Percentiles rank a stretch among this genome's conserved stretches.
phyloP scores from a whole-genome alignment of 139 green algal species.

The Microglena sp. region DNA sequence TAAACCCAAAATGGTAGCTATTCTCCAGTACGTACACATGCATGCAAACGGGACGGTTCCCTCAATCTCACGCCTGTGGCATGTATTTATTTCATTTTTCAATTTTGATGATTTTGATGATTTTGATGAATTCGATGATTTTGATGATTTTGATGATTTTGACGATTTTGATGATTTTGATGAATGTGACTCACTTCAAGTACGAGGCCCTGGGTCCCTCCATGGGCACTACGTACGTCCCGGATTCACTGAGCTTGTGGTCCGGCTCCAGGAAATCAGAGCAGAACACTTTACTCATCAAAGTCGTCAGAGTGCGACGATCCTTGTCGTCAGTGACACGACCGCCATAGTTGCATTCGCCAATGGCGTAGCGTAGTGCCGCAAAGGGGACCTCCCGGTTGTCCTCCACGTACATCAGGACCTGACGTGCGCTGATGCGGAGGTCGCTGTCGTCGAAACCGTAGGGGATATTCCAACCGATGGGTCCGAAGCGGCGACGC shows the following conservation, averaged over 20 bases:
- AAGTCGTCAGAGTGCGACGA: constrained; percentile 39
- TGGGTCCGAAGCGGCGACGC: constrained; percentile 48
- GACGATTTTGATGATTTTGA: too few species aligned
- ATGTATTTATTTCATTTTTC: too few species aligned
- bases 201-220: constrained; percentile 23
- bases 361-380: constrained; percentile 47
- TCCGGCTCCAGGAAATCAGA: constrained; percentile 11
- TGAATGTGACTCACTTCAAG: constrained; percentile 20
- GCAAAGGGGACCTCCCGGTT: too few species aligned
- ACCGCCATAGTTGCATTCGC: constrained; percentile 66
- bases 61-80: too few species aligned
- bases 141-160: too few species aligned
- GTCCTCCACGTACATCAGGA: constrained; percentile 50
- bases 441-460: constrained; percentile 59
- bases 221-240: constrained; percentile 30
- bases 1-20: too few species aligned
- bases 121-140: too few species aligned
- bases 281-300: constrained; percentile 33
- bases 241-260: constrained; percentile 25
- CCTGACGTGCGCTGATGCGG: constrained; percentile 50
- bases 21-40: too few species aligned
- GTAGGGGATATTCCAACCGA: constrained; percentile 47
- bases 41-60: too few species aligned
- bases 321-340: constrained; percentile 64
- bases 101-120: too few species aligned